phyloP scores from a whole-genome alignment of 192 early-diverging fungal genomes.

The Hyaloraphidium curvatum region DNA sequence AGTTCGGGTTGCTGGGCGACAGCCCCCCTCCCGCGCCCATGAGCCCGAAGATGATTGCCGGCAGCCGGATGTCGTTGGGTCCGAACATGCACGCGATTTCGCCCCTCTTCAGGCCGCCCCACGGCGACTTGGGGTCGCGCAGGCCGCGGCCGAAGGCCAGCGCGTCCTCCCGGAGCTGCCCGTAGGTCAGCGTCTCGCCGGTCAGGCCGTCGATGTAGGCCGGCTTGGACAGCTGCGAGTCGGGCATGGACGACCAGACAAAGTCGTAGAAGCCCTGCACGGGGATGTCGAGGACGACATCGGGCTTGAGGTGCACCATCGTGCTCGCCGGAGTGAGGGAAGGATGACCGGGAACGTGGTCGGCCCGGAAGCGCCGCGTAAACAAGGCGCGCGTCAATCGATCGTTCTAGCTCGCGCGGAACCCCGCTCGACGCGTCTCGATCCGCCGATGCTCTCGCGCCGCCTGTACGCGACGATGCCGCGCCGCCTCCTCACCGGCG shows the following conservation, averaged over 20 bases:
- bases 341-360: no score
- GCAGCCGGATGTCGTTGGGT: neutral
- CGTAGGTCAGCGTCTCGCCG: neutral
- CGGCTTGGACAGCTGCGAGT: neutral
- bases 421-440: no score
- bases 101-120: neutral
- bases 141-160: neutral
- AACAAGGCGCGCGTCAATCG: no score
- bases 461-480: no score
- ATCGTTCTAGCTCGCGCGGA: no score
- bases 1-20: neutral
- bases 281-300: neutral
- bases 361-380: no score
- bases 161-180: neutral
- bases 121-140: neutral
- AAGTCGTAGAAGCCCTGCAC: neutral
- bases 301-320: neutral
- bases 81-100: neutral
- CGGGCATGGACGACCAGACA: neutral
- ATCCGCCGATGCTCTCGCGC: no score
- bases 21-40: neutral
- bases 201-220: neutral
- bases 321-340: no score
- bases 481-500: constrained; percentile 17
- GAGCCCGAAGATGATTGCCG: neutral